Evolutionary conservation across 202 grass and related monocot species (phyloP).

Genomic region (Miscanthus sacchariflorus): DNA sequence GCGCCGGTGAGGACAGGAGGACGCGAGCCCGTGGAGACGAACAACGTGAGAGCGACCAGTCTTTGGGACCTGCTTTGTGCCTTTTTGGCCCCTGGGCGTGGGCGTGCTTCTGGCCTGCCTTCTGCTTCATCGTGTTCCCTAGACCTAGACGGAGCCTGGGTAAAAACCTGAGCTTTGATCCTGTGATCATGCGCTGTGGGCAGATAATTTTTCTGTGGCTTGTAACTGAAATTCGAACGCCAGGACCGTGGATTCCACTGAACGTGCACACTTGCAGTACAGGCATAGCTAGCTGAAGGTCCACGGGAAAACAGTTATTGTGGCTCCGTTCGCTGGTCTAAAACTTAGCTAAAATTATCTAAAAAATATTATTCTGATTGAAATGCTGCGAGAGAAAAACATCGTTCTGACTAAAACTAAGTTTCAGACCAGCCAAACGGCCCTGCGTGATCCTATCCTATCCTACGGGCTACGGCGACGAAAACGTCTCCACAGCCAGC

Average conservation of each 20-base stretch:
- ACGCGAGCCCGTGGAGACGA: background rate
- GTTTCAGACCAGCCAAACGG: too few relatives aligned
- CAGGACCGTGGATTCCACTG: background rate
- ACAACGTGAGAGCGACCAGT: background rate
- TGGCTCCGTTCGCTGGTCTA: background rate
- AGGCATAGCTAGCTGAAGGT: background rate
- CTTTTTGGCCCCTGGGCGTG: background rate
- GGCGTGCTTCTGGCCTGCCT: background rate
- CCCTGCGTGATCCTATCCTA: background rate
- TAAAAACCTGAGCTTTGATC: background rate
- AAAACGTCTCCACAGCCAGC: slow-evolving; percentile 1
- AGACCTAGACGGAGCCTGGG: background rate
- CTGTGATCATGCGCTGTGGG: background rate
- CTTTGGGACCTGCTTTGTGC: background rate
- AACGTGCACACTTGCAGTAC: background rate
- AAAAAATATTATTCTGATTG: too few relatives aligned
- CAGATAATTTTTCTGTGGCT: background rate
- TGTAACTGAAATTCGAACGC: too few relatives aligned
- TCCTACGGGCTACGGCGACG: background rate
- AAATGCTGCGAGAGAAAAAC: too few relatives aligned
- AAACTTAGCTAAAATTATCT: too few relatives aligned
- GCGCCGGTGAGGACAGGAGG: background rate
- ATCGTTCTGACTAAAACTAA: too few relatives aligned
- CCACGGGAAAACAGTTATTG: background rate
- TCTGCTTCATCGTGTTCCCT: background rate